Conservation (phyloP, 805 yeast species). For the Starmerella etchellsii region DNA sequence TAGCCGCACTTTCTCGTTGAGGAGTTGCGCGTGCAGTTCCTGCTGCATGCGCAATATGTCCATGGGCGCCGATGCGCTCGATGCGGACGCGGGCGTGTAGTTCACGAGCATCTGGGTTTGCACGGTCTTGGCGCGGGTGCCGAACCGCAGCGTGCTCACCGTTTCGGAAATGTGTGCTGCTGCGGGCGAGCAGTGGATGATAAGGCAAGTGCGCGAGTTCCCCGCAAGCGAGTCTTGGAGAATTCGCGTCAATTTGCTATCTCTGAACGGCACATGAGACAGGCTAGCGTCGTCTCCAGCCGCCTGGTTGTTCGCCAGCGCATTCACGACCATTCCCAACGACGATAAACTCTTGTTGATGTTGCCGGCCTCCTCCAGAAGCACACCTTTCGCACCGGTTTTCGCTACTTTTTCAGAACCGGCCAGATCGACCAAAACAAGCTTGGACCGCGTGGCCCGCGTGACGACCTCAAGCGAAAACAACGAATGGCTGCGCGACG, state of each 20-base stretch:
- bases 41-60: conserved; percentile 1
- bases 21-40: conserved; percentile 2
- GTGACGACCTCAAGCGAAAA: conserved; percentile 55
- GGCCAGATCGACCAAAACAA: conserved; percentile 72
- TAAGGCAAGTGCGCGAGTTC: conserved; percentile 60
- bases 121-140: conserved; percentile 56
- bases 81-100: conserved; percentile 3
- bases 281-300: conserved; percentile 20
- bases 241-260: conserved; percentile 65
- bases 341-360: conserved; percentile 68
- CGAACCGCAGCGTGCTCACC: conserved; percentile 59
- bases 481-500: conserved; percentile 72
- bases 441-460: conserved; percentile 44
- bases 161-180: conserved; percentile 48
- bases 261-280: conserved; percentile 66
- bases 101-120: conserved; percentile 54
- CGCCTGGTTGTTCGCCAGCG: conserved; percentile 52
- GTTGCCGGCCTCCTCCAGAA: conserved; percentile 71
- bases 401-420: conserved; percentile 73
- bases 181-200: conserved; percentile 62
- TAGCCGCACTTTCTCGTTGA: conserved; percentile 8
- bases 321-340: conserved; percentile 67
- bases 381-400: conserved; percentile 64
- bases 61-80: neutral
- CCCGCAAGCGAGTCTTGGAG: conserved; percentile 74